phyloP scores from a whole-genome alignment of 2,329 filamentous ascomycete species.

The Arthrobotrys entomopaga region DNA sequence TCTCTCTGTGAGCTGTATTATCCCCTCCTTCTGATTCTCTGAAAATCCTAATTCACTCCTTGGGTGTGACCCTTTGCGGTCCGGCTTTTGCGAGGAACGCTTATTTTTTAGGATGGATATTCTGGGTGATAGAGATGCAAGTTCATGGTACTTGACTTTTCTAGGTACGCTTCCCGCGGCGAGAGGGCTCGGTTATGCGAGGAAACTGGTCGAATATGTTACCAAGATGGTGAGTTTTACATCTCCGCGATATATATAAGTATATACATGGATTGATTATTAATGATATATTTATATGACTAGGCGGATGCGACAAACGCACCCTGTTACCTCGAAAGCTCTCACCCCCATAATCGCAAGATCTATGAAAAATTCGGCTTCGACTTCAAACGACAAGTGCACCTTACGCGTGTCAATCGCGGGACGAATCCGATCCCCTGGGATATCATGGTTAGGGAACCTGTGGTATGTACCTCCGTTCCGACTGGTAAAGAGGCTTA shows the following conservation, averaged over 20 bases:
- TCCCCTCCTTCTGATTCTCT: conserved; percentile 52
- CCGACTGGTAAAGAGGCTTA: conserved; percentile 56
- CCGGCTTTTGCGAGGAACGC: conserved; percentile 44
- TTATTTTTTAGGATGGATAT: conserved; percentile 63
- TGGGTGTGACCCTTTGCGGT: conserved; percentile 48
- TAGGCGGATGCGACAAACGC: conserved; percentile 76
- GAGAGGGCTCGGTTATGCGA: conserved; percentile 77
- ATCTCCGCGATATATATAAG: not conserved
- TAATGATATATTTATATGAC: conserved; percentile 24
- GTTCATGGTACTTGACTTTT: conserved; percentile 85
- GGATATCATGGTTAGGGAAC: conserved; percentile 85
- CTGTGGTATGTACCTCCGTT: conserved; percentile 61
- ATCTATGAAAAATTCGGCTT: conserved; percentile 84
- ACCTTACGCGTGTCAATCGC: conserved; percentile 68
- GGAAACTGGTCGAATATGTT: conserved; percentile 76
- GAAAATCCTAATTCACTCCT: conserved; percentile 56
- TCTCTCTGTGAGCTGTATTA: conserved; percentile 50
- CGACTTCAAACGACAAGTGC: conserved; percentile 68
- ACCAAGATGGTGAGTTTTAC: conserved; percentile 68
- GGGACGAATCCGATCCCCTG: conserved; percentile 70
- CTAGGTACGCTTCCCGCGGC: conserved; percentile 78
- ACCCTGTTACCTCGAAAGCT: conserved; percentile 80
- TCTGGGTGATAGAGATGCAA: conserved; percentile 73
- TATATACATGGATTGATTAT: not conserved
- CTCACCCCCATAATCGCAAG: conserved; percentile 72